phyloP scores from a whole-genome alignment of 441 rosid genomes.

The Pelargonium australe region DNA sequence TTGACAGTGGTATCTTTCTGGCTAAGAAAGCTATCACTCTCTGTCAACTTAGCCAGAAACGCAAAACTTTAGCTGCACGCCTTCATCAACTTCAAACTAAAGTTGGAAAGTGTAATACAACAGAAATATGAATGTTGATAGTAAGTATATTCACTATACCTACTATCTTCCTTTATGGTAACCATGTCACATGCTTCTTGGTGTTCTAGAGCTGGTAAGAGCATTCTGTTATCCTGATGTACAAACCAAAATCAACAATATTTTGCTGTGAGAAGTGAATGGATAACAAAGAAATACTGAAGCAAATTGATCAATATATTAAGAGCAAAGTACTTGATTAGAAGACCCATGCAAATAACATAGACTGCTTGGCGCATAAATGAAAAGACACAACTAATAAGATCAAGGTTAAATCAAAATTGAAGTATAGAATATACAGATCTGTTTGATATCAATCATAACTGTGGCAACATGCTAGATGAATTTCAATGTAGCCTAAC shows the following conservation, averaged over 20 bases:
- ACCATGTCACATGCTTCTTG: slow-evolving; percentile 31
- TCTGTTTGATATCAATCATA: background rate
- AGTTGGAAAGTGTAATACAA: background rate
- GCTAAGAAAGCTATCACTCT: background rate
- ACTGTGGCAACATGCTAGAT: background rate
- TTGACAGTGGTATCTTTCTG: background rate
- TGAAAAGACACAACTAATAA: background rate
- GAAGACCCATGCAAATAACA: background rate
- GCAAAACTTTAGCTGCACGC: background rate
- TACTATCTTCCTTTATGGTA: slow-evolving; percentile 25
- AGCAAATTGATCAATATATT: background rate
- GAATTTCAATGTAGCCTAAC: background rate
- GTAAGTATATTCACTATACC: slow-evolving; percentile 27
- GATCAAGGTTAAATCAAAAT: background rate
- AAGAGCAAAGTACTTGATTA: background rate
- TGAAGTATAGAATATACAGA: background rate
- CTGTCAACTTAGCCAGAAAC: slow-evolving; percentile 10
- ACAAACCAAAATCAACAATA: slow-evolving; percentile 11
- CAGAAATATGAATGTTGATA: background rate
- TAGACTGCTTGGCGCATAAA: background rate
- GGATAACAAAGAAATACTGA: slow-evolving; percentile 7
- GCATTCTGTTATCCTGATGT: slow-evolving; percentile 49
- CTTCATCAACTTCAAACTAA: background rate
- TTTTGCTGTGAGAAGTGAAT: slow-evolving; percentile 18
- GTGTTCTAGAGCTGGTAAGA: slow-evolving; percentile 35